Evolutionary conservation across 2,329 filamentous ascomycete genomes (phyloP).

Genomic region (Clonostachys sp.): DNA sequence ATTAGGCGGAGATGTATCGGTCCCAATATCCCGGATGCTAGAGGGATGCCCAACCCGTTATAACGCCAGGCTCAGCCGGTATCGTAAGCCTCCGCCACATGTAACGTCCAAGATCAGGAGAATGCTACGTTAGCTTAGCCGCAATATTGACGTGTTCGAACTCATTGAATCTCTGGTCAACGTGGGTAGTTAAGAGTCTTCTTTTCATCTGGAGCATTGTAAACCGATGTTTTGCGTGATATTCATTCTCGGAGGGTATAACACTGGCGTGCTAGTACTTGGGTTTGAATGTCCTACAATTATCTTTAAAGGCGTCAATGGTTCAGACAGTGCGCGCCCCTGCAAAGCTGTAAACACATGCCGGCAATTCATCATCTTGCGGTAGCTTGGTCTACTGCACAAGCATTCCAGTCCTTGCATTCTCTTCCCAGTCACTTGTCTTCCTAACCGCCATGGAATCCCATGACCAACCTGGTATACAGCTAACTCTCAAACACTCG

Average conservation of each 20-base stretch:
- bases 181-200: background rate
- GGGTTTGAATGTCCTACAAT: background rate
- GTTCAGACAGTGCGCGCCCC: too few relatives aligned
- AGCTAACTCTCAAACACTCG: background rate
- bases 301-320: background rate
- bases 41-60: background rate
- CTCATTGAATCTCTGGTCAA: background rate
- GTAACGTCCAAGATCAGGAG: background rate
- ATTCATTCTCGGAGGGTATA: background rate
- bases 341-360: too few relatives aligned
- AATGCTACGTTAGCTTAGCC: background rate
- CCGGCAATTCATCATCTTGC: too few relatives aligned
- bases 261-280: background rate
- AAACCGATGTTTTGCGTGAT: background rate
- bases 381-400: background rate
- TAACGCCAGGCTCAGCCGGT: background rate
- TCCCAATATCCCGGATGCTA: background rate
- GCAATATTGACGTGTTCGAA: background rate
- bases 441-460: background rate
- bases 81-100: background rate
- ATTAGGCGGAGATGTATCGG: background rate
- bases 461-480: background rate
- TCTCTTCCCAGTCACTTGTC: background rate
- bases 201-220: background rate
- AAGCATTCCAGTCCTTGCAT: background rate